A percentile compares a stretch with the other conserved stretches of the same genome.
Evolutionary conservation across 805 yeast species (phyloP).

Genomic region (Yarrowia osloensis): DNA sequence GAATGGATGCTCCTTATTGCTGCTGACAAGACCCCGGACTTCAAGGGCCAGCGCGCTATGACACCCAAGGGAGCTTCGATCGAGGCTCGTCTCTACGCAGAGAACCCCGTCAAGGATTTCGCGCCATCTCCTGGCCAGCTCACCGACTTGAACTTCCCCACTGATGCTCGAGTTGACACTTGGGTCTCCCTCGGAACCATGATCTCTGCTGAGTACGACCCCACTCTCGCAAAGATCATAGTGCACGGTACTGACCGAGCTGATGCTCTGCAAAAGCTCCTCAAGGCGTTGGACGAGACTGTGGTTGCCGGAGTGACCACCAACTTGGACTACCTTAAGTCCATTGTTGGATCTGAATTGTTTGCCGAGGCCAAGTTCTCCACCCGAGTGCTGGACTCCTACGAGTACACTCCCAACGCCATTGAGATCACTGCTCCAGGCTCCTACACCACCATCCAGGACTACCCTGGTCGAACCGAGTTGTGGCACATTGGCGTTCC

Average conservation of each 20-base stretch:
- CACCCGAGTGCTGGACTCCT: slow-evolving; percentile 87
- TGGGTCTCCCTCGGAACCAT: slow-evolving; percentile 91
- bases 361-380: slow-evolving; percentile 81
- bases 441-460: slow-evolving; percentile 95
- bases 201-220: slow-evolving; percentile 91
- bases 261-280: slow-evolving; percentile 77
- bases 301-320: slow-evolving; percentile 85
- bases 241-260: slow-evolving; percentile 88
- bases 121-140: slow-evolving; percentile 96
- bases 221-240: slow-evolving; percentile 92
- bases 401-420: slow-evolving; percentile 76
- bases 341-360: slow-evolving; percentile 81
- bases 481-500: slow-evolving; percentile 93
- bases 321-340: slow-evolving; percentile 83
- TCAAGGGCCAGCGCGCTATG: slow-evolving; percentile 52
- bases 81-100: slow-evolving; percentile 97
- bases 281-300: slow-evolving; percentile 82
- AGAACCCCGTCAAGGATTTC: slow-evolving; percentile 92
- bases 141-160: slow-evolving; percentile 80
- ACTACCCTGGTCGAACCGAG: slow-evolving; percentile 88
- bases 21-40: slow-evolving; percentile 84
- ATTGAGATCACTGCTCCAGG: slow-evolving; percentile 87
- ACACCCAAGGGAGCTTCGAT: slow-evolving; percentile 81
- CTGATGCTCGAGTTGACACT: slow-evolving; percentile 90
- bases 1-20: slow-evolving; percentile 96